Conservation (phyloP, 192 early-diverging fungal species). For the Podila verticillata region DNA sequence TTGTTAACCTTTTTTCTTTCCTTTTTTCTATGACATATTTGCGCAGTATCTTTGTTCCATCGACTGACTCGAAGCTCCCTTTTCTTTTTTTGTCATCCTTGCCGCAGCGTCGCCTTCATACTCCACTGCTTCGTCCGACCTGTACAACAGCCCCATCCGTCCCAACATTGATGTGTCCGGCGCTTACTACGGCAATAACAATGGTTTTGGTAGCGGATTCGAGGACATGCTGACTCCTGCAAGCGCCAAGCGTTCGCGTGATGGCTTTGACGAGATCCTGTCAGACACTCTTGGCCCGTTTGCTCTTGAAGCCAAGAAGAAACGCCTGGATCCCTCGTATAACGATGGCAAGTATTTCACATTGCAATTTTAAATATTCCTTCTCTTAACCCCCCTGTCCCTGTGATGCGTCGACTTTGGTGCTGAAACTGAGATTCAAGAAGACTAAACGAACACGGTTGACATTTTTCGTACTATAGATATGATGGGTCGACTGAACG, state of each 20-base stretch:
- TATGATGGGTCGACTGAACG: slow-evolving; percentile 49
- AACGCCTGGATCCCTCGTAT: slow-evolving; percentile 44
- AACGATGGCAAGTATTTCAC: slow-evolving; percentile 38
- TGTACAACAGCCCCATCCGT: slow-evolving; percentile 19
- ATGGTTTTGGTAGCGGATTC: slow-evolving; percentile 6
- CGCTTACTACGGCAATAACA: slow-evolving; percentile 20
- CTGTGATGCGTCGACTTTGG: too few species aligned
- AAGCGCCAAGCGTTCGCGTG: slow-evolving; percentile 35
- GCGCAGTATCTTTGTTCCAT: slow-evolving; percentile 5
- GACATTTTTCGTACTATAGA: slow-evolving; percentile 14
- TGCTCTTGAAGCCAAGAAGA: slow-evolving; percentile 50
- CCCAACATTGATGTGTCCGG: slow-evolving; percentile 36
- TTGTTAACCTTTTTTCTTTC: neutral
- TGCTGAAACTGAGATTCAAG: too few species aligned
- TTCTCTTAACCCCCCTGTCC: neutral
- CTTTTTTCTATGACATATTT: neutral
- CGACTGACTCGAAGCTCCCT: neutral
- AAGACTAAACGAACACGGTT: too few species aligned
- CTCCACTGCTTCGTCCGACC: slow-evolving; percentile 33
- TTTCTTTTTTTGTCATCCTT: neutral
- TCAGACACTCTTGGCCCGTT: slow-evolving; percentile 50
- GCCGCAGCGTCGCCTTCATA: slow-evolving; percentile 40
- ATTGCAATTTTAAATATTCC: neutral
- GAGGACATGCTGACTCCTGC: slow-evolving; percentile 31
- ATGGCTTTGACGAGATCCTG: slow-evolving; percentile 33